These are phyloP conservation scores for Alternaria arbusti DNA, from an alignment of 2,329 filamentous ascomycete species.

Conservation along the genomic window DNA sequence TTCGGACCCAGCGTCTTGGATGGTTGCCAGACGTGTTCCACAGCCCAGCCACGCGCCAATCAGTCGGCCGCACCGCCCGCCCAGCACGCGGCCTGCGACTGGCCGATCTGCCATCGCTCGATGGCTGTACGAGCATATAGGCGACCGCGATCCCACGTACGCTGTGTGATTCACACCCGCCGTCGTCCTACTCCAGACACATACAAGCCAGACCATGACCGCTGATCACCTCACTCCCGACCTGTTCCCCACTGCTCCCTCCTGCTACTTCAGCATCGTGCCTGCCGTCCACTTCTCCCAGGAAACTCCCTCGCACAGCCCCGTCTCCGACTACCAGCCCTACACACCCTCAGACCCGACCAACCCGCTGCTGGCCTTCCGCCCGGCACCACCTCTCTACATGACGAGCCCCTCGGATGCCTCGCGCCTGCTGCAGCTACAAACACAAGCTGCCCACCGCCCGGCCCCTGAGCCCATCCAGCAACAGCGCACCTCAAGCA, in stretches of 20 bases:
- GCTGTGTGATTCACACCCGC: slow-evolving; percentile 12
- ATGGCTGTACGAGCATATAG: slow-evolving; percentile 22
- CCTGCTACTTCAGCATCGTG: slow-evolving; percentile 45
- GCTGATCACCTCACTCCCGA: slow-evolving; percentile 17
- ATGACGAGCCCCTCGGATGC: slow-evolving; percentile 37
- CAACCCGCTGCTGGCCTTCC: slow-evolving; percentile 46
- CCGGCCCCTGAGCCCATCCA: slow-evolving; percentile 38
- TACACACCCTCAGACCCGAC: slow-evolving; percentile 37
- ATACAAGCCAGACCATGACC: slow-evolving; percentile 19
- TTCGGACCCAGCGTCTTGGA: slow-evolving; percentile 6
- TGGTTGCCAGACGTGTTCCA: slow-evolving; percentile 5
- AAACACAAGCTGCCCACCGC: slow-evolving; percentile 47
- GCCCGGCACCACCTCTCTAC: slow-evolving; percentile 17
- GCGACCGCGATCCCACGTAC: slow-evolving; percentile 14
- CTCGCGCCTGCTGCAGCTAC: slow-evolving; percentile 48
- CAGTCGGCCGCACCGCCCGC: slow-evolving; percentile 5
- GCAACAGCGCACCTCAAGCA: slow-evolving; percentile 19
- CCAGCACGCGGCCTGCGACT: slow-evolving; percentile 4
- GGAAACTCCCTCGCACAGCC: slow-evolving; percentile 39
- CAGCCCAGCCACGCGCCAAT: slow-evolving; percentile 12
- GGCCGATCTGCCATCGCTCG: slow-evolving; percentile 11
- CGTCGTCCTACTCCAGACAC: slow-evolving; percentile 10
- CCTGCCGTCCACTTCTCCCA: slow-evolving; percentile 39
- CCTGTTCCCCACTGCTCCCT: slow-evolving; percentile 12
- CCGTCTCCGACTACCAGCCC: slow-evolving; percentile 29